Evolutionary conservation across 108 stramenopile species (phyloP).

Genomic region (Pseudonitzschia delicatissima): DNA sequence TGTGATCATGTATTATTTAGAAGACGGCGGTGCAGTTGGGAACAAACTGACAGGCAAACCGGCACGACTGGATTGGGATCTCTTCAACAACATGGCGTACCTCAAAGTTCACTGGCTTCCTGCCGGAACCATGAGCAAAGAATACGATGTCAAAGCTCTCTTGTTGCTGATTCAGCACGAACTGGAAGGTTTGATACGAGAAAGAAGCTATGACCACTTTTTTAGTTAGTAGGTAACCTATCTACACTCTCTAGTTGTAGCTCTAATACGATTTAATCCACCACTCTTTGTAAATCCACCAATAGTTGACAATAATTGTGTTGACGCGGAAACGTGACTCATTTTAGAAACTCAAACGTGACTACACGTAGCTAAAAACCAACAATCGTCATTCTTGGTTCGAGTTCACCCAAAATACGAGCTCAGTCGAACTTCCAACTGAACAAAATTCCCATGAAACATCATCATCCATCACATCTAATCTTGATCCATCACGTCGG

Average conservation of each 20-base stretch:
- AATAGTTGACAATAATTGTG: too few relatives aligned
- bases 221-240: conserved; percentile 18
- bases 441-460: too few relatives aligned
- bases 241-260: too few relatives aligned
- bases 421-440: too few relatives aligned
- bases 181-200: conserved; percentile 33
- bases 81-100: conserved; percentile 47
- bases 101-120: conserved; percentile 59
- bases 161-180: conserved; percentile 45
- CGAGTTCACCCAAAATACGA: background rate
- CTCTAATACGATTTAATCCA: too few relatives aligned
- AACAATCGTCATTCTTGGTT: background rate
- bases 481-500: too few relatives aligned
- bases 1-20: conserved; percentile 42
- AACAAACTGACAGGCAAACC: conserved; percentile 24
- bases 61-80: conserved; percentile 56
- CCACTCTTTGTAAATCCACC: too few relatives aligned
- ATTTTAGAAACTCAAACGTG: too few relatives aligned
- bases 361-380: too few relatives aligned
- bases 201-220: conserved; percentile 35
- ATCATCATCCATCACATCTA: too few relatives aligned
- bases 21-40: conserved; percentile 35
- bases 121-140: conserved; percentile 25
- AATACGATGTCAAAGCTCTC: conserved; percentile 26
- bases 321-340: too few relatives aligned